Conservation (phyloP, 176 grass and related monocot genomes). For the Pontederia crassipes region DNA sequence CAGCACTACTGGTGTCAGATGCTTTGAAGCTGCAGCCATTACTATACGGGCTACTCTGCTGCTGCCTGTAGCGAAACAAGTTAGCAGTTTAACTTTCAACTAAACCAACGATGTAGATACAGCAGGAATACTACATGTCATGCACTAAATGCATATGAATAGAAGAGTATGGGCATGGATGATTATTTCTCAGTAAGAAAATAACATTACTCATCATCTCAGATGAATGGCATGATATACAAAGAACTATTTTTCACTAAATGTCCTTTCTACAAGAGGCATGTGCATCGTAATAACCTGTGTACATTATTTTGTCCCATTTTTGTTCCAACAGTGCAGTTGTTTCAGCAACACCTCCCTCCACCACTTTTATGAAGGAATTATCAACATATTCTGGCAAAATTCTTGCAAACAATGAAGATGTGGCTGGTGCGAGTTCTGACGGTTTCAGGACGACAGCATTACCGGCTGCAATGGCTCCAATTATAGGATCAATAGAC, state of each 20-base stretch:
- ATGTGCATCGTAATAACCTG: slow-evolving; percentile 39
- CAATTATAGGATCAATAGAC: slow-evolving; percentile 73
- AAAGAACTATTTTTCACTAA: no score
- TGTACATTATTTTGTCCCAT: slow-evolving; percentile 99
- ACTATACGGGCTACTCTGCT: slow-evolving; percentile 62
- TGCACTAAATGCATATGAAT: no score
- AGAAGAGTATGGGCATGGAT: no score
- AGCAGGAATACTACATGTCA: not conserved
- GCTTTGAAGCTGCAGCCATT: slow-evolving; percentile 70
- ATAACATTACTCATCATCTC: no score
- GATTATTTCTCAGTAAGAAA: no score
- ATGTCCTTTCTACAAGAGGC: no score
- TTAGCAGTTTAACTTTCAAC: not conserved
- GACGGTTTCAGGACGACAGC: slow-evolving; percentile 79
- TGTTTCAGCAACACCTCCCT: slow-evolving; percentile 57
- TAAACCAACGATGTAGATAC: no score
- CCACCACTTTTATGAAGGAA: slow-evolving; percentile 81
- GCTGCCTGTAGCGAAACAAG: slow-evolving; percentile 31
- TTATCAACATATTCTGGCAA: slow-evolving; percentile 71
- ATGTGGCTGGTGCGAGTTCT: slow-evolving; percentile 74
- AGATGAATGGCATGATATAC: no score
- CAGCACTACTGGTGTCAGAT: slow-evolving; percentile 71
- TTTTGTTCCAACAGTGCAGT: slow-evolving; percentile 63
- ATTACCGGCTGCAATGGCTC: slow-evolving; percentile 86
- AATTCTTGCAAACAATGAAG: slow-evolving; percentile 52